These are phyloP conservation scores for Kwoniella botswanensis DNA, from an alignment of 768 basidiomycete species.

Conservation along the genomic window DNA sequence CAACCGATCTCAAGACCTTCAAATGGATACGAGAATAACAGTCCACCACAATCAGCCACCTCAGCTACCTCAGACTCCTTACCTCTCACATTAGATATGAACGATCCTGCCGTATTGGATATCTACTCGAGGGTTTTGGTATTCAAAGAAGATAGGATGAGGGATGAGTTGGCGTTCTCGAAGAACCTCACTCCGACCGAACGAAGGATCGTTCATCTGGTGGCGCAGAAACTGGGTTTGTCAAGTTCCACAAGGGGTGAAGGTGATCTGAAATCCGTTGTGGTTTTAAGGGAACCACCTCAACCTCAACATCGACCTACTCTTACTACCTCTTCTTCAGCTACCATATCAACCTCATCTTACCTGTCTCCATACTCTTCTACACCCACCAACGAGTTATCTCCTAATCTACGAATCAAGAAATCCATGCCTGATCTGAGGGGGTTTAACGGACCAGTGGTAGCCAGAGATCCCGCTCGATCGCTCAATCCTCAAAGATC, in stretches of 20 bases:
- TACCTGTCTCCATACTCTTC: conserved; percentile 55
- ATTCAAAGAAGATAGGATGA: conserved; percentile 97
- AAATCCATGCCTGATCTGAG: conserved; percentile 97
- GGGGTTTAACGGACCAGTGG: conserved; percentile 56
- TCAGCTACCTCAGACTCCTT: conserved; percentile 56
- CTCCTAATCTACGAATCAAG: conserved; percentile 77
- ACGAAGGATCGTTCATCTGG: conserved; percentile 88
- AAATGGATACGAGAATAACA: conserved; percentile 31
- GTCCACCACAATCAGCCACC: conserved; percentile 47
- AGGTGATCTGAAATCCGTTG: conserved; percentile 88
- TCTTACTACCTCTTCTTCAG: conserved; percentile 55
- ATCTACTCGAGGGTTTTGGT: conserved; percentile 95
- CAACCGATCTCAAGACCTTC: conserved; percentile 25
- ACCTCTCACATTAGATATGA: conserved; percentile 75
- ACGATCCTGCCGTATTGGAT: conserved; percentile 92
- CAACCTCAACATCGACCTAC: conserved; percentile 61
- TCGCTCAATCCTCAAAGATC: conserved; percentile 55
- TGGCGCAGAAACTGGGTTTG: conserved; percentile 94
- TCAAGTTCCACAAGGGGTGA: conserved; percentile 86
- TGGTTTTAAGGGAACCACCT: conserved; percentile 78
- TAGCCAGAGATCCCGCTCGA: conserved; percentile 54
- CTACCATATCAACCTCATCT: conserved; percentile 29
- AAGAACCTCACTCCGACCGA: conserved; percentile 81
- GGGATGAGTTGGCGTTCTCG: conserved; percentile 97
- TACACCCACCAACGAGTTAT: conserved; percentile 57